Percentiles rank a stretch among this genome's conserved stretches.
phyloP scores from a whole-genome alignment of 345 rosid species.

The Populus alba region DNA sequence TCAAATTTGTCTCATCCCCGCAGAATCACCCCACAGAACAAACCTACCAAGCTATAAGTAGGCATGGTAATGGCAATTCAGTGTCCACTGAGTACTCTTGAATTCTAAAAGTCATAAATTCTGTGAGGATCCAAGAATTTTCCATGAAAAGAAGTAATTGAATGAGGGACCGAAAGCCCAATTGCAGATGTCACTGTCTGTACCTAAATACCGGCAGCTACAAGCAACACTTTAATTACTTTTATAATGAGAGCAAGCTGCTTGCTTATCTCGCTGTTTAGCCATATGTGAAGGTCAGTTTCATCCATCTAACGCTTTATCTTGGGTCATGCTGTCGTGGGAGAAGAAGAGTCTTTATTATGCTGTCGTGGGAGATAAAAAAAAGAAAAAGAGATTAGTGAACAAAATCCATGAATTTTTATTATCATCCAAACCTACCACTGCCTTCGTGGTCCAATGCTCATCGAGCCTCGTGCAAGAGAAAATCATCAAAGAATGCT shows the following conservation, averaged over 20 bases:
- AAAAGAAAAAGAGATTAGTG: too few species aligned
- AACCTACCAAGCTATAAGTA: background rate
- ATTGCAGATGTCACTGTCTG: background rate
- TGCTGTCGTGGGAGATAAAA: too few species aligned
- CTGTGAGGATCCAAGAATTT: background rate
- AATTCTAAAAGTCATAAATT: background rate
- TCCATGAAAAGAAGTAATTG: too few species aligned
- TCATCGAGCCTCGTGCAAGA: background rate
- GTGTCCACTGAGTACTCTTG: background rate
- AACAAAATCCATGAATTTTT: too few species aligned
- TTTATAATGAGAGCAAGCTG: too few species aligned
- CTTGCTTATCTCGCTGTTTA: background rate
- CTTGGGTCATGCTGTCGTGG: background rate
- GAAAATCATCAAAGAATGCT: background rate
- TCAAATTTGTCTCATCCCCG: background rate
- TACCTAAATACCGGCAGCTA: background rate
- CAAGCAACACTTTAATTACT: background rate
- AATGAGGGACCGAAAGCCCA: background rate
- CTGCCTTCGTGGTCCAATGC: conserved; percentile 14
- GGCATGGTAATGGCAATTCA: background rate
- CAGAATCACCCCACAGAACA: background rate
- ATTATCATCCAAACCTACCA: conserved; percentile 8
- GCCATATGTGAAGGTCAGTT: background rate
- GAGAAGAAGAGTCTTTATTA: background rate
- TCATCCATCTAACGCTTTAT: background rate